A percentile compares a stretch with the other conserved stretches of the same genome.
phyloP scores from a whole-genome alignment of 2,329 filamentous ascomycete species.

The Fusarium scirpi region DNA sequence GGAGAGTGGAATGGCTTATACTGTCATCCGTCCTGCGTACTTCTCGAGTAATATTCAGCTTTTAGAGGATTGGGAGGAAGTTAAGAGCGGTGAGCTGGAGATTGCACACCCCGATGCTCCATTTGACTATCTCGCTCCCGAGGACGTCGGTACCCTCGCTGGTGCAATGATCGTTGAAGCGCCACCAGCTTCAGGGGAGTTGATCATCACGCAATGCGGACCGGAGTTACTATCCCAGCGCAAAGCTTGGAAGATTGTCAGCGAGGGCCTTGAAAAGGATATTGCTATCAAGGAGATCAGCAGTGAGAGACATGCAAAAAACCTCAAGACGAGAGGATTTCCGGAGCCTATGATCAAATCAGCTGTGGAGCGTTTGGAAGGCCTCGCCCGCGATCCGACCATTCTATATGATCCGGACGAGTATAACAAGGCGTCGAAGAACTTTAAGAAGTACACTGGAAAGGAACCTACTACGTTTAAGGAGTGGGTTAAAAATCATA shows the following conservation, averaged over 20 bases:
- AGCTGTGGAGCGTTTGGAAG: background rate
- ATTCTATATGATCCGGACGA: background rate
- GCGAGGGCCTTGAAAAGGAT: background rate
- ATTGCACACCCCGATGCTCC: background rate
- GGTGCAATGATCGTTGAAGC: background rate
- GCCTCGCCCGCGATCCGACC: background rate
- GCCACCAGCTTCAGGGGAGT: fast-evolving
- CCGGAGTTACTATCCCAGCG: conserved; percentile 9
- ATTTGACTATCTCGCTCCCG: conserved; percentile 26
- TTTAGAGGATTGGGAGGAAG: conserved; percentile 1
- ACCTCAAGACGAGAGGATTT: background rate
- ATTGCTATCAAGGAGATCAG: conserved; percentile 11
- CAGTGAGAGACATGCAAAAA: background rate
- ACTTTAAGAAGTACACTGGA: conserved; percentile 21
- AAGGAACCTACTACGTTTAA: conserved; percentile 8
- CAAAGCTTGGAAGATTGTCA: conserved; percentile 4
- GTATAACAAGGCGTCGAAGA: conserved; percentile 1
- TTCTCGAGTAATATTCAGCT: conserved; percentile 20
- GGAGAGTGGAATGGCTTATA: background rate
- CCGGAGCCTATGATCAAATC: background rate
- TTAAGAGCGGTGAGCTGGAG: conserved; percentile 1
- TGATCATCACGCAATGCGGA: conserved; percentile 12
- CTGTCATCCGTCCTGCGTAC: conserved; percentile 8
- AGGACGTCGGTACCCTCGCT: conserved; percentile 15
- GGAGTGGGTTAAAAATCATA: conserved; percentile 13